A percentile compares a stretch with the other conserved stretches of the same genome.
Evolutionary conservation across 139 green algal species (phyloP).

Genomic region (Dunaliella sp.): DNA sequence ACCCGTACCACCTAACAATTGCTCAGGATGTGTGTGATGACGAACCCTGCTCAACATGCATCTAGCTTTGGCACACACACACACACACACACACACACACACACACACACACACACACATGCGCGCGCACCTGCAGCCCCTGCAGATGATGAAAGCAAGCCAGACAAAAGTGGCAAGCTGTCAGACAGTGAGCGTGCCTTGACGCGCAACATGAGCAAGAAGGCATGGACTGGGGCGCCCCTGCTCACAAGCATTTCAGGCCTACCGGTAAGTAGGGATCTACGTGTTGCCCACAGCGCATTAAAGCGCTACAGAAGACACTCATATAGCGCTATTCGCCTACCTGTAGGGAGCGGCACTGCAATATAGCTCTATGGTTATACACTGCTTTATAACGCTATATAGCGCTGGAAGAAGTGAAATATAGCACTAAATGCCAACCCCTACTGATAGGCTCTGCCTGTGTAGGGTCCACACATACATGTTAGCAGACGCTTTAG

Average conservation of each 20-base stretch:
- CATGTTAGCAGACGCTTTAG: too few species aligned
- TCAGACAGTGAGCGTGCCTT: constrained; percentile 53
- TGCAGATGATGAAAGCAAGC: constrained; percentile 2
- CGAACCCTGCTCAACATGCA: too few species aligned
- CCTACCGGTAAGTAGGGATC: constrained; percentile 10
- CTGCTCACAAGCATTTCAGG: constrained; percentile 55
- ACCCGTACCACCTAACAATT: too few species aligned
- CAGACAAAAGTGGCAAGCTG: constrained; percentile 20
- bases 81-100: too few species aligned
- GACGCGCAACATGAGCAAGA: constrained; percentile 60
- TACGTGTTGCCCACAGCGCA: not conserved
- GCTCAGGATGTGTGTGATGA: too few species aligned
- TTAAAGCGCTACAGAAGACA: too few species aligned
- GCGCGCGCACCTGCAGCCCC: too few species aligned
- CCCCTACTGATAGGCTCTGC: not conserved
- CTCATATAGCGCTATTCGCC: too few species aligned
- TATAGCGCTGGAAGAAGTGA: constrained; percentile 66
- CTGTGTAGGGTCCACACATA: too few species aligned
- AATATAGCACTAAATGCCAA: constrained; percentile 27
- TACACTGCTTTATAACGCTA: constrained; percentile 30
- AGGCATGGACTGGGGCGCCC: constrained; percentile 62
- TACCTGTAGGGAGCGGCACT: too few species aligned
- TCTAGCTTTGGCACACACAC: too few species aligned
- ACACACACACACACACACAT: too few species aligned
- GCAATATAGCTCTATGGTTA: not conserved